Evolutionary conservation across 352 stramenopile genomes (phyloP), one percentile per base, ranked within the genome.

Genomic region (Phytophthora foliorum): DNA sequence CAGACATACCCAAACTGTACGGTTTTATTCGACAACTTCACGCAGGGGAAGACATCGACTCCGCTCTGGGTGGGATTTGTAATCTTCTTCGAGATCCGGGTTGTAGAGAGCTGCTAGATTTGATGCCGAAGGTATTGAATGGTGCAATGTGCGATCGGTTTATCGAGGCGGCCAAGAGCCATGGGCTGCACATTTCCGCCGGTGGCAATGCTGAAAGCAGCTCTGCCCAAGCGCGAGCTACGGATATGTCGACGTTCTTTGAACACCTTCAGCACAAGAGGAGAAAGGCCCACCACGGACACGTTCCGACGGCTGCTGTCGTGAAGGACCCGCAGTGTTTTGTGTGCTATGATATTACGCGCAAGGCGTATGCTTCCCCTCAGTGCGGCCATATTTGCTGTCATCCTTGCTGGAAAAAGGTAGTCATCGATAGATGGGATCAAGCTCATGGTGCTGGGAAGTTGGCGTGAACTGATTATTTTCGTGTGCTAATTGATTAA

Each of bases 301-400:
- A 77, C 16, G 49, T 74, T 21, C 64, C 68, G 1, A 79, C 78
- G 17, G 86, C 72, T 34, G 79, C 83, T 16, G 62, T 92, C 10
- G 77, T 96, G 16, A 80, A 92, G 46, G 79, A 94, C 29, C 89
- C 89, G 4, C 89, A 96, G 69, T 96, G 89, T 48, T 80, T 89
- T 34, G 88, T 96, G 24, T 96, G 89, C 69, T 95, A 92, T 60
- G 87, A 96, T 41, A 89, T 95, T 31, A 81, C 83, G 0, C 81
- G 71, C 4, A 94, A 93, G 63, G 86, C 89, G 9, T 93, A 81
- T 66, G 89, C 89, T 16, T 86, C 89, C 1, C 63, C 72, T 11
- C 79, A 84, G 25, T 96, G 89, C 31, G 89, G 89, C 6, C 89
- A 96, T 61, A 92, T 96, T 68, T 96, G 89, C 64, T 96, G 89